These are phyloP conservation scores for Aurantiochytrium sp. DNA, from an alignment of 108 stramenopile genomes.

Conservation along the genomic window DNA sequence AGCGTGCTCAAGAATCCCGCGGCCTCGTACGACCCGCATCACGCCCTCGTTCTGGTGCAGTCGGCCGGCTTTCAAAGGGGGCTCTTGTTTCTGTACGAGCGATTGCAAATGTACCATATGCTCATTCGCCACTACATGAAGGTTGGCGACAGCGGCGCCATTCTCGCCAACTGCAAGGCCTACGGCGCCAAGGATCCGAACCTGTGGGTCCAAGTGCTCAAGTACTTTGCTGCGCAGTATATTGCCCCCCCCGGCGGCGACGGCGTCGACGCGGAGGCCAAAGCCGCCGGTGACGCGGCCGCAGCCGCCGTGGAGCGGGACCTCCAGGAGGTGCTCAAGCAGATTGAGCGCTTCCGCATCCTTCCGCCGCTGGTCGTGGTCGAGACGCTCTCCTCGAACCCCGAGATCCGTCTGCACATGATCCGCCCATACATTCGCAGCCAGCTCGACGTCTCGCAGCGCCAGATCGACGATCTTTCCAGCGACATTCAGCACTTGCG, in stretches of 20 bases:
- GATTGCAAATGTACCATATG: slow-evolving; percentile 21
- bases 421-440: slow-evolving; percentile 15
- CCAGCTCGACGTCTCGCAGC: background rate
- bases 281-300: background rate
- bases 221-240: background rate
- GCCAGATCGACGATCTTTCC: background rate
- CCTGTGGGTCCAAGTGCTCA: background rate
- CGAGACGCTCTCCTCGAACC: background rate
- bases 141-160: background rate
- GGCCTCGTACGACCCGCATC: slow-evolving; percentile 45
- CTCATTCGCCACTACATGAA: slow-evolving; percentile 29
- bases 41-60: slow-evolving; percentile 50
- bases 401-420: background rate
- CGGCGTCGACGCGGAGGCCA: no score
- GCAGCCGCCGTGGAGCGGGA: background rate
- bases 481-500: background rate
- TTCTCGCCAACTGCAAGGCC: slow-evolving; percentile 6
- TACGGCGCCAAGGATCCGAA: slow-evolving; percentile 1
- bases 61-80: slow-evolving; percentile 40
- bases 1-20: slow-evolving; percentile 38
- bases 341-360: slow-evolving; percentile 20
- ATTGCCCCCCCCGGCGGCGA: no score
- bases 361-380: background rate
- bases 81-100: slow-evolving; percentile 48
- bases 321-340: slow-evolving; percentile 6